Conservation (phyloP, 2,329 filamentous ascomycete species). For the Teratosphaeria destructans region DNA sequence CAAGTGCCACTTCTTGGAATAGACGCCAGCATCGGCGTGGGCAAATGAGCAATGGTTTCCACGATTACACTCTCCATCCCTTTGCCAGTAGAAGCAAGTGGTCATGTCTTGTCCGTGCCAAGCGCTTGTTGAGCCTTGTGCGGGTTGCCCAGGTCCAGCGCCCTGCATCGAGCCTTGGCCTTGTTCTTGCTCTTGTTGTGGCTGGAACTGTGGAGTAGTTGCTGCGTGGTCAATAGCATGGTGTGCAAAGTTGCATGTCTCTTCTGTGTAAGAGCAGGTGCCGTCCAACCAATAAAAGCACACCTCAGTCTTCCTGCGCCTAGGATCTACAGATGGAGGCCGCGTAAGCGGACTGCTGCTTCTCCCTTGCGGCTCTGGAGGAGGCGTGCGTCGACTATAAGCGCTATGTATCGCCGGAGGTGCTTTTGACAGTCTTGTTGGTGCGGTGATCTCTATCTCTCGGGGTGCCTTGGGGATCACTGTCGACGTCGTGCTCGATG, state of each 20-base stretch:
- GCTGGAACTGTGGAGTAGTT: not conserved
- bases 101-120: not conserved
- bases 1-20: not conserved
- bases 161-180: not conserved
- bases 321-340: not conserved
- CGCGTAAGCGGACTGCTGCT: conserved; percentile 1
- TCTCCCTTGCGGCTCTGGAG: conserved; percentile 1
- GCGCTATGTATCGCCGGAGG: conserved; percentile 1
- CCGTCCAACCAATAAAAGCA: conserved; percentile 6
- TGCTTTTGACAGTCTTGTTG: not conserved
- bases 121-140: not conserved
- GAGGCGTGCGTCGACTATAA: conserved; percentile 4
- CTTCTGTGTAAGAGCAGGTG: conserved; percentile 1
- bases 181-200: not conserved
- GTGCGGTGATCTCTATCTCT: not conserved
- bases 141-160: not conserved
- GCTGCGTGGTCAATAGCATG: not conserved
- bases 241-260: conserved; percentile 5
- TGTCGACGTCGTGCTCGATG: not conserved
- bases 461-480: not conserved
- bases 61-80: not conserved
- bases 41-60: not conserved
- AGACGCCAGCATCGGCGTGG: not conserved
- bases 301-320: not conserved
- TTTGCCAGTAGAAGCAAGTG: conserved; percentile 3